Evolutionary conservation across 2,329 filamentous ascomycete species (phyloP).

Genomic region (Colletotrichum trifolii): DNA sequence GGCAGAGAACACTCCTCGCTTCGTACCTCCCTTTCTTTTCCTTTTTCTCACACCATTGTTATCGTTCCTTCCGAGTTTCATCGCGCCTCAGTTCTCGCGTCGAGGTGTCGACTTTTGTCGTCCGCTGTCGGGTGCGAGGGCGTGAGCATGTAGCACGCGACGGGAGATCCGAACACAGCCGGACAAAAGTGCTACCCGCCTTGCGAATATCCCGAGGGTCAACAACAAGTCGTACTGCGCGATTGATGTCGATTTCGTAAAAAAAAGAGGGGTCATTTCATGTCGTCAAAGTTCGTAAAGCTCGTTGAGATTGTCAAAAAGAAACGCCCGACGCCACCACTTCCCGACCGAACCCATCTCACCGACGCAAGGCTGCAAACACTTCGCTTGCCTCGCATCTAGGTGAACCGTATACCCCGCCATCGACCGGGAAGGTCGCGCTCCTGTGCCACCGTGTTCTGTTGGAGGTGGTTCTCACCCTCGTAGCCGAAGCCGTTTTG

Average conservation of each 20-base stretch:
- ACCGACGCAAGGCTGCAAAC: constrained; percentile 15
- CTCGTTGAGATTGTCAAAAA: constrained; percentile 19
- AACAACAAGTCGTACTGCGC: constrained; percentile 24
- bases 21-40: no score
- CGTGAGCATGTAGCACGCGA: no score
- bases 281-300: constrained; percentile 35
- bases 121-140: no score
- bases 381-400: constrained; percentile 20
- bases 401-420: constrained; percentile 31
- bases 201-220: no score
- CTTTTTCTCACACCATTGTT: no score
- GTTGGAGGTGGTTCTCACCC: constrained; percentile 20
- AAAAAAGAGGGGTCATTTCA: constrained; percentile 30
- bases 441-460: constrained; percentile 19
- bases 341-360: not conserved
- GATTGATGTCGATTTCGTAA: constrained; percentile 29
- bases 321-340: constrained; percentile 17
- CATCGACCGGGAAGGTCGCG: constrained; percentile 29
- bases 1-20: no score
- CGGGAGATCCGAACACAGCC: no score
- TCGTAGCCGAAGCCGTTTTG: constrained; percentile 27
- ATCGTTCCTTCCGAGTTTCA: no score
- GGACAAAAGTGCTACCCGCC: no score
- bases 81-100: no score
- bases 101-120: no score